Evolutionary conservation across 176 grass and related monocot species (phyloP), one percentile per base, ranked within the genome.

Genomic region (Cocos nucifera): DNA sequence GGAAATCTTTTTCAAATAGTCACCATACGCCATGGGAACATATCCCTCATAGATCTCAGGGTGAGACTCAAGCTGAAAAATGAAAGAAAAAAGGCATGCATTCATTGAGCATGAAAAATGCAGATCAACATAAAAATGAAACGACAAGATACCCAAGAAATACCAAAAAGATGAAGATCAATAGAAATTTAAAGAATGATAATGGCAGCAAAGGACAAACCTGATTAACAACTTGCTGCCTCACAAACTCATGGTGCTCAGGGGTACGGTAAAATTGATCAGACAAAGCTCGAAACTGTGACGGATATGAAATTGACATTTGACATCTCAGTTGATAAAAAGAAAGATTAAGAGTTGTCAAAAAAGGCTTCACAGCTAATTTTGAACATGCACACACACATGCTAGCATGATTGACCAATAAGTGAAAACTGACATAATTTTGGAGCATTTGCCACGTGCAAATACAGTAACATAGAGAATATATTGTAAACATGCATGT

Each of bases 201-300:
- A 17, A 19, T 3, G 1, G 4, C 18, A 17, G 24, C 48, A 24
- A 51, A 54, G 20, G 58, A 69, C 18, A 69, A 69, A 98, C 93
- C 87, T 98, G 93, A 70, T 58, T 73, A 69, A 86, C 78, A 59
- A 92, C 76, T 69, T 98, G 87, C 67, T 86, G 69, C 56, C 93
- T 83, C 53, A 98, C 93, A 92, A 92, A 98, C 58, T 92, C 71
- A 65, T 98, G 93, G 79, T 98, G 93, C 49, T 98, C 87, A 0
- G 87, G 56, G 59, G 69, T 88, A 72, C 78, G 84, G 74, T 98
- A 98, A 32, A 98, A 76, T 79, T 98, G 93, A 65, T 98, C 81
- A 67, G 93, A 98, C 59, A 98, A 70, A 65, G 93, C 87, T 14
- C 93, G 88, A 60, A 98, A 98, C 93, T 98, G 81, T 49, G 29